A percentile compares a stretch with the other conserved stretches of the same genome.
Conservation (phyloP, 768 basidiomycete species). For the Mycena galericulata region DNA sequence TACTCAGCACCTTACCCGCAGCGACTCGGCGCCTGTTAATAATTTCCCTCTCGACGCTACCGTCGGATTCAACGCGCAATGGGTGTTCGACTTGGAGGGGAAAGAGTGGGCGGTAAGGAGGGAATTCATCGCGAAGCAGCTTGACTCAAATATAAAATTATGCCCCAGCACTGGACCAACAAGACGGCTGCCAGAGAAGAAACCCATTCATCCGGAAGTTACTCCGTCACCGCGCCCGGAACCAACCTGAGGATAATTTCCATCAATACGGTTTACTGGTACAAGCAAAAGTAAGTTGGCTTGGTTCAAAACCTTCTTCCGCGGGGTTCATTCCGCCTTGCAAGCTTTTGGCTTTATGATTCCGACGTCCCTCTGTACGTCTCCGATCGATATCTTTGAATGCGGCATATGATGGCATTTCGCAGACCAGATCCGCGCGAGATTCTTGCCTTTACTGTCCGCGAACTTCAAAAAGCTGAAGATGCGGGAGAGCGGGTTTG, state of each 20-base stretch:
- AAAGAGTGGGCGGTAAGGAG: constrained; percentile 59
- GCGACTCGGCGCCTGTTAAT: constrained; percentile 70
- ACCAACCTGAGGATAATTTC: constrained; percentile 68
- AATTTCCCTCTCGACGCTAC: constrained; percentile 65
- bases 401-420: not conserved
- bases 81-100: constrained; percentile 67
- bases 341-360: constrained; percentile 72
- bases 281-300: constrained; percentile 66
- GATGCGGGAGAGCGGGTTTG: constrained; percentile 69
- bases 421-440: constrained; percentile 69
- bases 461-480: constrained; percentile 70
- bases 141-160: not conserved
- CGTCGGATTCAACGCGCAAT: constrained; percentile 55
- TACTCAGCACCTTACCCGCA: constrained; percentile 36
- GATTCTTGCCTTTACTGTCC: constrained; percentile 64
- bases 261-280: constrained; percentile 72
- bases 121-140: not conserved
- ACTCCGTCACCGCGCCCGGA: constrained; percentile 59
- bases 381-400: not conserved
- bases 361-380: constrained; percentile 59
- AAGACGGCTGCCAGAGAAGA: constrained; percentile 55
- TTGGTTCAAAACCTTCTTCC: not conserved
- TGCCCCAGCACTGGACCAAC: constrained; percentile 60
- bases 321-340: not conserved
- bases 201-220: constrained; percentile 65